Evolutionary conservation across 352 stramenopile species (phyloP), one percentile per base, ranked within the genome.

Genomic region (Thalassiosira gravida): DNA sequence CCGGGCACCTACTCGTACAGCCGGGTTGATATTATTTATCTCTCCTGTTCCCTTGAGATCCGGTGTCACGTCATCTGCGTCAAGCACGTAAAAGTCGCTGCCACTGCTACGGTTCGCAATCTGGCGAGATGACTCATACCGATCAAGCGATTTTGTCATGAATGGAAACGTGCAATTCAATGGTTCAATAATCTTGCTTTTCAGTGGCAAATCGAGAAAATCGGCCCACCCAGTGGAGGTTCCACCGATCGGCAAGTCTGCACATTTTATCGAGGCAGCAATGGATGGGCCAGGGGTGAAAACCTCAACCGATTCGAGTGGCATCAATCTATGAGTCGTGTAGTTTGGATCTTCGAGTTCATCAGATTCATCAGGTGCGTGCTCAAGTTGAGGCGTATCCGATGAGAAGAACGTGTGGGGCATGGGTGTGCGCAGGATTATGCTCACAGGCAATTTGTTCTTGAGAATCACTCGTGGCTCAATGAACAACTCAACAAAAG

Each of bases 251-350:
- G 87, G 86, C 44, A 85, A 69, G 61, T 92, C 85, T 59, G 74
- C 66, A 65, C 87, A 90, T 52, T 82, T 88, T 29, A 90, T 73
- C 55, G 79, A 86, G n/a, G 93, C 64, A 14, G 88, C 87, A 68
- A 95, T 89, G 2, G 85, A 92, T 50, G 85, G 86, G 1, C 90
- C 88, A 46, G 88, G 83, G 30, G 88, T 93, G 66, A 91, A 93
- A 13, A 95, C 63, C 70, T 95, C 88, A 22, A 93, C 67, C 18
- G 64, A 75, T 63, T 85, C 77, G 35, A 83, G 58, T 22, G 74
- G 59, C 25, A 74, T 64, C 7, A 94, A 55, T 57, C 67, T 72
- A 74, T 92, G 84, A 46, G 74, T 81, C 0, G 67, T 73, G 59
- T 63, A 78, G 18, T 80, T 81, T 3, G 68, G 24, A 74, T 83